phyloP scores from a whole-genome alignment of 2,329 filamentous ascomycete genomes.

The Colletotrichum liriopes region DNA sequence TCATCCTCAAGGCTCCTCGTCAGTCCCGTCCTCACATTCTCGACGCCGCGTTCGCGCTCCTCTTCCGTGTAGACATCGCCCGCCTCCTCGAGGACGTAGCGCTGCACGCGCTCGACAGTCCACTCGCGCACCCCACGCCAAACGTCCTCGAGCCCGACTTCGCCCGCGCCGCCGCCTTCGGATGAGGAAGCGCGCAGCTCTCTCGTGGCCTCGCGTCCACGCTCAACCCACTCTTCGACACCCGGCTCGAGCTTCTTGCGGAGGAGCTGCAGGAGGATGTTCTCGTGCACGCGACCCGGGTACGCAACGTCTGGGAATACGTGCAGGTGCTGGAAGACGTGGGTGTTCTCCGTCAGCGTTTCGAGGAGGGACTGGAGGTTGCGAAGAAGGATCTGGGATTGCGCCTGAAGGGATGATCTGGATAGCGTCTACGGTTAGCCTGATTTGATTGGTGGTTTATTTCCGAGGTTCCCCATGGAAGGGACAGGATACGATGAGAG shows the following conservation, averaged over 20 bases:
- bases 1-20: constrained; percentile 68
- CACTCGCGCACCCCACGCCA: constrained; percentile 66
- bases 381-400: constrained; percentile 78
- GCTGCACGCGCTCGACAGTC: constrained; percentile 58
- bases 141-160: constrained; percentile 65
- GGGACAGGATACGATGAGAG: background rate
- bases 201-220: constrained; percentile 68
- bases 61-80: constrained; percentile 80
- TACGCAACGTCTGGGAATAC: constrained; percentile 84
- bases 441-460: background rate
- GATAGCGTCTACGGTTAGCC: background rate
- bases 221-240: constrained; percentile 80
- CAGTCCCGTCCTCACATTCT: constrained; percentile 82
- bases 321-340: constrained; percentile 79
- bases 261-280: constrained; percentile 77
- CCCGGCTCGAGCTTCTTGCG: constrained; percentile 88
- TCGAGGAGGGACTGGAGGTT: constrained; percentile 79
- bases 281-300: constrained; percentile 78
- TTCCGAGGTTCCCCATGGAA: background rate
- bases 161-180: constrained; percentile 56
- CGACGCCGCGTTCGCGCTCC: constrained; percentile 76
- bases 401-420: constrained; percentile 81
- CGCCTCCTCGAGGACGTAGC: constrained; percentile 61
- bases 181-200: constrained; percentile 40
- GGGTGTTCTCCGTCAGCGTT: constrained; percentile 75